Evolutionary conservation across 2,329 filamentous ascomycete genomes (phyloP), one percentile per base, ranked within the genome.

Genomic region (Ilyonectria destructans): DNA sequence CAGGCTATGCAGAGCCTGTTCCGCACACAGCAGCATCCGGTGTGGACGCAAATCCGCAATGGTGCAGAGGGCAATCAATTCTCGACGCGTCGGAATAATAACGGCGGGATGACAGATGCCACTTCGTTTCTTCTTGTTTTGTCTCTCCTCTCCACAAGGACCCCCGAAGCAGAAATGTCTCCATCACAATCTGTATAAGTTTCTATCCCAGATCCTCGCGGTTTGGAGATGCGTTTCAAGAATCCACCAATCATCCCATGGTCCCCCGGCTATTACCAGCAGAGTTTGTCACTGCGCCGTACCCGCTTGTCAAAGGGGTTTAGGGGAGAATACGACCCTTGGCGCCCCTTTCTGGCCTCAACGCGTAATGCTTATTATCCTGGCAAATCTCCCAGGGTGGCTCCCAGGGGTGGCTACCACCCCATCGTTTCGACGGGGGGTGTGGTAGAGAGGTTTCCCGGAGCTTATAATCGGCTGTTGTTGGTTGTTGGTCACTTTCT

Each of bases 341-440:
- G 15, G 8, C 40, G 15, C 40, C 15, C 6, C 15, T 6, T n/a
- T 40, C n/a, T 40, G 37, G 37, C 13, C n/a, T 19, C 31, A 54
- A 54, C 51, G 51, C 51, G 51, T 54, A 54, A 54, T 54, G 31
- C 31, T 54, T 54, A 54, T 54, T 21, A 35, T 54, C 48, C 48
- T 21, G 45, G 45, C 19, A 23, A 6, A 6, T 31, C 19, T 31
- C 48, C 48, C 23, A 29, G 23, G 48, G 48, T 48, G 45, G 19
- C 19, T 23, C 45, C 19, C 49, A 43, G n/a, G 40, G 17, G 40
- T 15, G 40, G 15, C 40, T 15, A 17, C 40, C 40, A 40, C 26
- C 26, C 37, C 17, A 40, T 40, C 40, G 40, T 43, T 43, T 43
- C 40, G 40, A 43, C 5, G 6, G 40, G n/a, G 40, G 40, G 15